Evolutionary conservation across 805 yeast species (phyloP).

Genomic region (Ogataea ramenticola): DNA sequence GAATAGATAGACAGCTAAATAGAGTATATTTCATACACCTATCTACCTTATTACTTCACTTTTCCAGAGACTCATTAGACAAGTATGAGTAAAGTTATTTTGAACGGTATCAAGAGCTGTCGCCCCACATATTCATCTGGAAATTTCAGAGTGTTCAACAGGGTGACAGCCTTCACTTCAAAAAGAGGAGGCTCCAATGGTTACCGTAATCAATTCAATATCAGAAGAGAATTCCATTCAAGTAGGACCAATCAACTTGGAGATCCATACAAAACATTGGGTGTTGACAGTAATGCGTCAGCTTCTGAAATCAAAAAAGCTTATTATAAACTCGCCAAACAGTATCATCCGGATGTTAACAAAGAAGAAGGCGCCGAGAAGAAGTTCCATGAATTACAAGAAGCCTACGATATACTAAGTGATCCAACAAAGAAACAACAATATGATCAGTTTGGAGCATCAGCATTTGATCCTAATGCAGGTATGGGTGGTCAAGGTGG

Average conservation of each 20-base stretch:
- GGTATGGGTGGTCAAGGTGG: constrained; percentile 48
- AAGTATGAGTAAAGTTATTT: not conserved
- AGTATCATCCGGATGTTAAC: constrained; percentile 94
- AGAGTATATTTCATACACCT: too few species aligned
- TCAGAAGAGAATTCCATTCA: constrained; percentile 34
- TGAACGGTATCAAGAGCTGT: not conserved
- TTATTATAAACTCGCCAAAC: constrained; percentile 86
- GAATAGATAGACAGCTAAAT: too few species aligned
- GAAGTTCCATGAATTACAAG: constrained; percentile 87
- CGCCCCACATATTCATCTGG: not conserved
- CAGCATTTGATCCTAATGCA: constrained; percentile 66
- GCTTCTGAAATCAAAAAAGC: constrained; percentile 89
- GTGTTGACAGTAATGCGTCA: constrained; percentile 65
- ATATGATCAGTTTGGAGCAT: constrained; percentile 86
- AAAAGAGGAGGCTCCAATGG: not conserved
- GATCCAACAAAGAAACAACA: constrained; percentile 82
- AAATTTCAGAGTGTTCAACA: not conserved
- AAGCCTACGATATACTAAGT: constrained; percentile 85
- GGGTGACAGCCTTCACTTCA: not conserved
- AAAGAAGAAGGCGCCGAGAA: constrained; percentile 84
- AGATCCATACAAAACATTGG: constrained; percentile 83
- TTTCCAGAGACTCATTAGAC: too few species aligned
- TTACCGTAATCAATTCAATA: too few species aligned
- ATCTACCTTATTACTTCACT: too few species aligned
- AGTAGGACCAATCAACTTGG: constrained; percentile 24